Conservation (phyloP, 2,329 filamentous ascomycete genomes). For the Ceratocystis albifundus region DNA sequence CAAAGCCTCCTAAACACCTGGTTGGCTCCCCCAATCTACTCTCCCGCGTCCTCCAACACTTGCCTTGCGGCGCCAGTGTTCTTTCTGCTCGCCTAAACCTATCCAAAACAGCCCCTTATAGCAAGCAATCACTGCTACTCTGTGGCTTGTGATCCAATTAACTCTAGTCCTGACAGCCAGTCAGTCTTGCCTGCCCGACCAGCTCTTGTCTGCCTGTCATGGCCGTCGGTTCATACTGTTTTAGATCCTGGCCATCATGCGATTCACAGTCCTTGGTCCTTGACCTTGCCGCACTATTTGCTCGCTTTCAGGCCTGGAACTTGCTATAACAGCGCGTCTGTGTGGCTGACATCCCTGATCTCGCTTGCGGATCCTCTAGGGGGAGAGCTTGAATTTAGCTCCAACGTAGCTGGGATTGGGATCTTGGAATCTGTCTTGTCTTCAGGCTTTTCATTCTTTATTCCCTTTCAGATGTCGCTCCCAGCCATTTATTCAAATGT, state of each 20-base stretch:
- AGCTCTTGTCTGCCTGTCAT: too few relatives aligned
- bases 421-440: too few relatives aligned
- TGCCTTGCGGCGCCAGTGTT: background rate
- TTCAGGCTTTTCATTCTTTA: too few relatives aligned
- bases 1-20: too few relatives aligned
- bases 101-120: background rate
- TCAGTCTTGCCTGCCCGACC: too few relatives aligned
- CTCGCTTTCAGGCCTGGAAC: background rate
- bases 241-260: background rate
- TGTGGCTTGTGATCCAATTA: too few relatives aligned
- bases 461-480: too few relatives aligned
- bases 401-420: background rate
- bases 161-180: too few relatives aligned
- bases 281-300: background rate
- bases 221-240: background rate
- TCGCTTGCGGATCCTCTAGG: conserved; percentile 6
- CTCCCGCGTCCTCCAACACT: too few relatives aligned
- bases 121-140: background rate
- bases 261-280: background rate
- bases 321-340: conserved; percentile 6
- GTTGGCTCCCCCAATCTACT: too few relatives aligned
- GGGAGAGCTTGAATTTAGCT: background rate
- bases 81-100: background rate
- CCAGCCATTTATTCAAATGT: background rate
- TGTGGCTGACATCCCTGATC: conserved; percentile 6